Base-by-base conservation (phyloP, 176 grass and related monocot genomes). In the Phyllostachys edulis region DNA sequence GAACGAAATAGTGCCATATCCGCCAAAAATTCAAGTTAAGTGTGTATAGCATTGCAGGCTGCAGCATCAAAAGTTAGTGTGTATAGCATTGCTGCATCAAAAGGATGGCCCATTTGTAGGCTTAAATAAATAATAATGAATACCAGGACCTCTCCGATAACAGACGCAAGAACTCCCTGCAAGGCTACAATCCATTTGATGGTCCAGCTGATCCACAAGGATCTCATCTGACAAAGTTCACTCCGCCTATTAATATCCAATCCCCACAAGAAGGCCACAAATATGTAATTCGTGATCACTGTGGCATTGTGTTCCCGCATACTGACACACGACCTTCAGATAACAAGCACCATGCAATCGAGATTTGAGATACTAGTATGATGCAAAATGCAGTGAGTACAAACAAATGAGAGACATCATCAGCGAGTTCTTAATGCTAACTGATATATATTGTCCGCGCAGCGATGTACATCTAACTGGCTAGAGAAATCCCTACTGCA, bases 381-480 rank as follows among this genome's bases (percentile, higher is more conserved):
- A n/a, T 79, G 81, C 59, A 73, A 68, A 49, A 86, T 90, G 65
- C 60, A 79, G 39, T 0, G 18, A 60, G 65, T 49, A 44, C 16
- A 39, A 51, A 36, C 55, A n/a, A 18, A 1, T 3, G 9, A 14
- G 54, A 57, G 15, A 24, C 36, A 46, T 16, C 23, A 86, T 34
- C 20, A 61, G 16, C 24, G 36, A 63, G 89, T 87, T 79, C 68
- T 79, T 73, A 68, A 45, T 16, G 51, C 40, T 69, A 74, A 27
- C 89, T 63, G 63, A 62, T 34, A 83, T 54, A 80, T 68, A 62
- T 65, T 72, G 75, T 90, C 52, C 38, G 34, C 12, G 39, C 26
- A 49, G 49, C 23, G 36, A 37, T 76, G 29, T 70, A 63, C 82
- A 69, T 70, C 62, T 18, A 85, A 78, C 66, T 27, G 67, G 62